Conservation (phyloP, 1,284 basidiomycete species). For the Leccinum pallidistipes region DNA sequence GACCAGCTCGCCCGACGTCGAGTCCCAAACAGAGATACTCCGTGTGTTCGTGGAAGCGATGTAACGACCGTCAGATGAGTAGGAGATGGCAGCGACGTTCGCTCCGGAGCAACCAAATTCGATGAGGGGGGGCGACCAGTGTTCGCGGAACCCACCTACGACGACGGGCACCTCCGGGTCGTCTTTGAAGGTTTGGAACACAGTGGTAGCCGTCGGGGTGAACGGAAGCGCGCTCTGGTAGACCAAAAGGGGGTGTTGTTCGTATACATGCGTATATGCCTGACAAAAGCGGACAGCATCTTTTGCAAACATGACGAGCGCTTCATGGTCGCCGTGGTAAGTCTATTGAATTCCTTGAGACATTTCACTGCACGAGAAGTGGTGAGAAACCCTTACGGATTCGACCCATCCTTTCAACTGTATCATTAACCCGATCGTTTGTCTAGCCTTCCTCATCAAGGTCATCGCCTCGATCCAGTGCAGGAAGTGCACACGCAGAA, state of each 20-base stretch:
- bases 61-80: constrained; percentile 30
- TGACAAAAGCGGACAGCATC: constrained; percentile 35
- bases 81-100: constrained; percentile 20
- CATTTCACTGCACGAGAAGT: neutral
- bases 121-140: constrained; percentile 34
- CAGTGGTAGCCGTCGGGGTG: constrained; percentile 24
- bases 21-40: constrained; percentile 30
- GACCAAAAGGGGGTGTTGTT: constrained; percentile 37
- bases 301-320: constrained; percentile 17
- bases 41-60: constrained; percentile 30
- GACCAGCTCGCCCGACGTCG: constrained; percentile 31
- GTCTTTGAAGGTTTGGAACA: constrained; percentile 32
- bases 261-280: constrained; percentile 32
- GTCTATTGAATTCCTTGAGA: constrained; percentile 12
- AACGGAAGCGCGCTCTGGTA: constrained; percentile 37
- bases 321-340: constrained; percentile 12
- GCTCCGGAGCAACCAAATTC: constrained; percentile 26
- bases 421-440: constrained; percentile 32
- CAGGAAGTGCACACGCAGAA: constrained; percentile 29
- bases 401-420: constrained; percentile 29
- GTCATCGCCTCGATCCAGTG: constrained; percentile 37
- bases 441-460: constrained; percentile 31
- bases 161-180: constrained; percentile 25
- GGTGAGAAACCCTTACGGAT: constrained; percentile 15
- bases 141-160: constrained; percentile 32